phyloP scores from a whole-genome alignment of 108 stramenopile genomes.

The Conticribra guillardii region DNA sequence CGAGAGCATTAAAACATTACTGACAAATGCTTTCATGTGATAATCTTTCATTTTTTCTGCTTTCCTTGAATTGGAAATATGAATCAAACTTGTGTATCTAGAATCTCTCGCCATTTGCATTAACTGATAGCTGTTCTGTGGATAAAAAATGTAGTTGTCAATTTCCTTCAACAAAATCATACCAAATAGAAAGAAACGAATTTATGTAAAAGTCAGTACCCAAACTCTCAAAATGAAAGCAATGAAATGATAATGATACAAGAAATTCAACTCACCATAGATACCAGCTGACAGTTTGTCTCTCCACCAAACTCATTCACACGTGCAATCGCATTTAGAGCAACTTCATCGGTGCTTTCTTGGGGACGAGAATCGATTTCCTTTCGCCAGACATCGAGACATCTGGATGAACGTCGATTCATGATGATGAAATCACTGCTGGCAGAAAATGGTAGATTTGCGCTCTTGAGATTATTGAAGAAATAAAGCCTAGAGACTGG shows the following conservation, averaged over 20 bases:
- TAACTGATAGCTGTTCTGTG: not conserved
- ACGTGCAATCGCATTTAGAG: conserved; percentile 13
- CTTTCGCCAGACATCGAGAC: conserved; percentile 29
- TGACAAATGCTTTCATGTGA: conserved; percentile 1
- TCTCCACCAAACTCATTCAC: too few relatives aligned
- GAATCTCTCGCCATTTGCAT: not conserved
- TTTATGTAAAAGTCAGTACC: too few relatives aligned
- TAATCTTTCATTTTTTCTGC: conserved; percentile 20
- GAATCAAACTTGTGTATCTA: conserved; percentile 13
- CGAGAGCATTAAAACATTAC: conserved; percentile 18
- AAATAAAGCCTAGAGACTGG: conserved; percentile 23
- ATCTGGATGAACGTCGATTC: conserved; percentile 17
- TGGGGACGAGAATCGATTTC: conserved; percentile 14
- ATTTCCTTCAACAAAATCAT: too few relatives aligned
- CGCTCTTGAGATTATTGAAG: conserved; percentile 10
- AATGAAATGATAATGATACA: too few relatives aligned
- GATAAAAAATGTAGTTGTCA: conserved; percentile 21
- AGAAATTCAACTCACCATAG: too few relatives aligned
- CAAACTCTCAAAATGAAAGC: too few relatives aligned
- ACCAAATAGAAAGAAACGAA: too few relatives aligned
- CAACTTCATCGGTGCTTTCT: conserved; percentile 14
- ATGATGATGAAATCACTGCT: conserved; percentile 10
- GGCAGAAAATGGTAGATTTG: conserved; percentile 5
- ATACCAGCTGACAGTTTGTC: too few relatives aligned
- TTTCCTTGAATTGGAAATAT: conserved; percentile 16